Percentiles rank a stretch among this genome's conserved stretches.
phyloP scores from a whole-genome alignment of 768 basidiomycete genomes.

The Naganishia onofrii region DNA sequence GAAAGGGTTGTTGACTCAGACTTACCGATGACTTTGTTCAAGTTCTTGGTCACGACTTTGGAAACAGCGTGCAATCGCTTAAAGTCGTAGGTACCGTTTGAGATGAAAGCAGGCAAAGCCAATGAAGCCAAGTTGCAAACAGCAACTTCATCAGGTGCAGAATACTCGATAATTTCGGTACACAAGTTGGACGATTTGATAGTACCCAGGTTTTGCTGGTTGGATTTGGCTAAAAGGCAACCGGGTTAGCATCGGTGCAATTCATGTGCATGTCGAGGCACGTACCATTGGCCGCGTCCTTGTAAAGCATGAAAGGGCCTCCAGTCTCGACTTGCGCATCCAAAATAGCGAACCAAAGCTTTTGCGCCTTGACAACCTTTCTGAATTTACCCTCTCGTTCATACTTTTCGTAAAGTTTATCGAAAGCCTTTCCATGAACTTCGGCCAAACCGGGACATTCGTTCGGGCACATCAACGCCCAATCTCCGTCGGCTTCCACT shows the following conservation, averaged over 20 bases:
- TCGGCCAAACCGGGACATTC: constrained; percentile 89
- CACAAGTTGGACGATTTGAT: constrained; percentile 99
- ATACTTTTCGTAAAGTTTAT: constrained; percentile 65
- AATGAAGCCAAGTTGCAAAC: constrained; percentile 98
- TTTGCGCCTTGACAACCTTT: constrained; percentile 85
- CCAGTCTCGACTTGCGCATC: constrained; percentile 98
- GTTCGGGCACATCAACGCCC: constrained; percentile 97
- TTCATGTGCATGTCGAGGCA: constrained; percentile 27
- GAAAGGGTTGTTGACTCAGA: constrained; percentile 43
- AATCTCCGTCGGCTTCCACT: constrained; percentile 80
- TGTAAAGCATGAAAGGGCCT: constrained; percentile 98
- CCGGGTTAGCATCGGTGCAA: background rate
- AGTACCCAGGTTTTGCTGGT: constrained; percentile 95
- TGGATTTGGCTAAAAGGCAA: constrained; percentile 72
- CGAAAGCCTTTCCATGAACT: constrained; percentile 85
- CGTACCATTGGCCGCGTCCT: constrained; percentile 88
- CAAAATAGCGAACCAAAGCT: constrained; percentile 95
- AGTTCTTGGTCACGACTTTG: constrained; percentile 87
- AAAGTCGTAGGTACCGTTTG: constrained; percentile 82
- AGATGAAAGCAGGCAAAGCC: constrained; percentile 87
- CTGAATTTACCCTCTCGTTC: constrained; percentile 74
- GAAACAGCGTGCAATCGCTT: constrained; percentile 87
- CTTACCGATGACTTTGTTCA: constrained; percentile 81
- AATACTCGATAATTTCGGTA: constrained; percentile 98
- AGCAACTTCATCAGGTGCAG: constrained; percentile 91